A percentile compares a stretch with the other conserved stretches of the same genome.
phyloP scores from a whole-genome alignment of 2,329 filamentous ascomycete species.

The Penicillium griseofulvum region DNA sequence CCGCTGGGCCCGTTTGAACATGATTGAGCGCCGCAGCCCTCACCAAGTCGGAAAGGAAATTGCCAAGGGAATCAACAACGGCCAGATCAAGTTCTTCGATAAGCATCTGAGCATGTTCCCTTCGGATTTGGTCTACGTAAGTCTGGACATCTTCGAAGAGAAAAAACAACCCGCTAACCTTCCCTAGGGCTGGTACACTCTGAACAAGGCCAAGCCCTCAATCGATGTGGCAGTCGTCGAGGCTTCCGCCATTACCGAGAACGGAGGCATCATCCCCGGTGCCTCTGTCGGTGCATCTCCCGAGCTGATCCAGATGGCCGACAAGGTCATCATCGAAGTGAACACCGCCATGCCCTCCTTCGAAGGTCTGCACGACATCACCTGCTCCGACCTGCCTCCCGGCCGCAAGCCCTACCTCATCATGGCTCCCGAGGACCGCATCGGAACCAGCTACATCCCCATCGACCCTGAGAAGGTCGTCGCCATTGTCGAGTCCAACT shows the following conservation, averaged over 20 bases:
- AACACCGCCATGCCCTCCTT: conserved; percentile 83
- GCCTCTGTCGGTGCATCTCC: conserved; percentile 82
- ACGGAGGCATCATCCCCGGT: conserved; percentile 84
- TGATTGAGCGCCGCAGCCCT: conserved; percentile 81
- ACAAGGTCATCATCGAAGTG: conserved; percentile 90
- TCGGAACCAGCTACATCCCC: conserved; percentile 78
- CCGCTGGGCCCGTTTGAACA: conserved; percentile 82
- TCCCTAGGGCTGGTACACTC: conserved; percentile 72
- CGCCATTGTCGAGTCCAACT: conserved; percentile 79
- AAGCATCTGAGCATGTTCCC: conserved; percentile 95
- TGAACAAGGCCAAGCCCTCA: conserved; percentile 69
- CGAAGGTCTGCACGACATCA: conserved; percentile 87
- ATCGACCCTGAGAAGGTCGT: conserved; percentile 82
- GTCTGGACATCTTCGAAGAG: conserved; percentile 17
- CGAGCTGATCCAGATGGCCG: conserved; percentile 84
- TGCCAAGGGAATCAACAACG: conserved; percentile 84
- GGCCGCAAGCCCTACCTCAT: conserved; percentile 80
- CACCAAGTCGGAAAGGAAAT: conserved; percentile 92
- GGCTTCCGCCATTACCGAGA: conserved; percentile 80
- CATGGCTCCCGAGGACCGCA: conserved; percentile 80
- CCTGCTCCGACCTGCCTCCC: conserved; percentile 80
- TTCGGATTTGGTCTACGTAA: conserved; percentile 74
- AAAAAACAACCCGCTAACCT: conserved; percentile 7
- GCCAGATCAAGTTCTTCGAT: conserved; percentile 87
- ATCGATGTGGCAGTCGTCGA: conserved; percentile 84